phyloP scores from a whole-genome alignment of 2,329 filamentous ascomycete species.

The Rasamsonia emersonii region DNA sequence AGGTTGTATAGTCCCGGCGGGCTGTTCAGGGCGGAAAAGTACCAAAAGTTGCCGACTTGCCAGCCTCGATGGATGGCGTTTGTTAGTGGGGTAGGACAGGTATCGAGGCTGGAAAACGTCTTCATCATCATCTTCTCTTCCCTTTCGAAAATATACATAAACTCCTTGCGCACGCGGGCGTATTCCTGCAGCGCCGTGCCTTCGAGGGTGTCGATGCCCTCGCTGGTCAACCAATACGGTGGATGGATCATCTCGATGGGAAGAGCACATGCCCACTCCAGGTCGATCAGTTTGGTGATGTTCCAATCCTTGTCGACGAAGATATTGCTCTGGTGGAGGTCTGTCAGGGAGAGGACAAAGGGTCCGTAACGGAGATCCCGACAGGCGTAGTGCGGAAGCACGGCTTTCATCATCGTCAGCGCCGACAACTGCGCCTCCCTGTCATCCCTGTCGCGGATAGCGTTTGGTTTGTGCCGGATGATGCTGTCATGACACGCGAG shows the following conservation, averaged over 20 bases:
- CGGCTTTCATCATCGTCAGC: constrained; percentile 20
- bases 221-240: constrained; percentile 17
- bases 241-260: constrained; percentile 16
- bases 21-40: constrained; percentile 17
- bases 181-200: constrained; percentile 10
- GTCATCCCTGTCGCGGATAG: constrained; percentile 19
- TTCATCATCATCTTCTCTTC: constrained; percentile 10
- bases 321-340: constrained; percentile 32
- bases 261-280: constrained; percentile 19
- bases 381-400: constrained; percentile 17
- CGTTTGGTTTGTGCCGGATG: constrained; percentile 26
- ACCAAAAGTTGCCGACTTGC: constrained; percentile 20
- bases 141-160: constrained; percentile 13
- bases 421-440: constrained; percentile 21
- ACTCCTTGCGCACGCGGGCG: constrained; percentile 9
- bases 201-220: constrained; percentile 8
- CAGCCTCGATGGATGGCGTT: constrained; percentile 16
- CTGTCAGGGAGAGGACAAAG: constrained; percentile 26
- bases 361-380: constrained; percentile 24
- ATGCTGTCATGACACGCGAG: constrained; percentile 27
- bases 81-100: constrained; percentile 6
- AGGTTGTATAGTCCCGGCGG: constrained; percentile 17
- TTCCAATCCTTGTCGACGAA: constrained; percentile 23
- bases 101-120: neutral
- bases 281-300: constrained; percentile 18